Evolutionary conservation across 768 basidiomycete genomes (phyloP), one percentile per base, ranked within the genome.

Genomic region (Saitozyma sp.): DNA sequence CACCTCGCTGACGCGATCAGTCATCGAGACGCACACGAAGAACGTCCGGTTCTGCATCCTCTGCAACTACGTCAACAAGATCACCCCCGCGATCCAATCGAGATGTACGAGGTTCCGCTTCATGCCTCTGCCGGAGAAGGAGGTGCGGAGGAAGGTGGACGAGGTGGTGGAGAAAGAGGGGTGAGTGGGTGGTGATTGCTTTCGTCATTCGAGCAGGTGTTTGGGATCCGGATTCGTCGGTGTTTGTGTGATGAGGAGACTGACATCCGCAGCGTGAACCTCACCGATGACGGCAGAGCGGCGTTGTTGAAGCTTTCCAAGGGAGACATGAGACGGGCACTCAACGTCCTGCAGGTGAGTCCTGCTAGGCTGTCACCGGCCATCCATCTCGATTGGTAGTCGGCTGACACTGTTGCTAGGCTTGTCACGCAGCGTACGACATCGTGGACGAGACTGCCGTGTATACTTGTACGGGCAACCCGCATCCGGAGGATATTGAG

Each of bases 1-100:
- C 4, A 19, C 17, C 3, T 38, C 51, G 60, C 62, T 62, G 51
- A 40, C 20, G 2, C 9, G 7, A 20, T 3, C 70, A 84, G 89
- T 98, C 42, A 97, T 99, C 68, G 96, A 99, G 80, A 94, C 96
- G 68, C 98, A 96, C 80, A 99, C 96, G 17, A 92, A 89, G 81
- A 98, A 98, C 74, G 96, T 97, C 68, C 88, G 96, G 45, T 99
- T 99, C 80, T 99, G 96, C 81, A 99, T 99, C 73, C 95, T 99
- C 62, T 98, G 96, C 84, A 99, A 99, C 81, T 99, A 99, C 71
- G 96, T 98, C 79, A 98, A 98, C 85, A 98, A 97, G 80, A 98
- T 99, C 73, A 87, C 89, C 0, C 96, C 96, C 2, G 96, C 96
- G 41, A 96, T 99, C 54, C 96, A 99, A 81, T 96, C 92, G 80